These are phyloP conservation scores for Auricularia sp. DNA, from an alignment of 768 basidiomycete species.

Conservation along the genomic window DNA sequence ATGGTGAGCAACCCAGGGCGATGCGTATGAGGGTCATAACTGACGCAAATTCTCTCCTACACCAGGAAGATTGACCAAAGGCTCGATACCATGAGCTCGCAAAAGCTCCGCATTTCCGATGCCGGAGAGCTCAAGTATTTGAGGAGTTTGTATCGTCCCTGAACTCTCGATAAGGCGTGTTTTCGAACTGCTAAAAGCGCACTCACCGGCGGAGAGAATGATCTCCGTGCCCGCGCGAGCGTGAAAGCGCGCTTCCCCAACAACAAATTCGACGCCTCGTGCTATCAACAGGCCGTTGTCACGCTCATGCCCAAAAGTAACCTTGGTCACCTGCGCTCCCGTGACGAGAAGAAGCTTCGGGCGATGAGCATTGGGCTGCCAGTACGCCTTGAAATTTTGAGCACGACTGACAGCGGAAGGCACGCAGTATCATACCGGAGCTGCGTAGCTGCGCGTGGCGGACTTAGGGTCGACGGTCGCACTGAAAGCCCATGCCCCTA, in stretches of 20 bases:
- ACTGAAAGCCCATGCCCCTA: neutral
- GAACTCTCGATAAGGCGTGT: neutral
- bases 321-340: conserved; percentile 1
- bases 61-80: conserved; percentile 28
- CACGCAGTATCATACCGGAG: neutral
- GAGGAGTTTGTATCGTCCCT: conserved; percentile 18
- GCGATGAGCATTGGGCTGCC: neutral
- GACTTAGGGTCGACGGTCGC: neutral
- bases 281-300: neutral
- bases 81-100: conserved; percentile 17
- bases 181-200: neutral
- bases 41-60: conserved; percentile 33
- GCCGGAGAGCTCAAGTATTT: conserved; percentile 26
- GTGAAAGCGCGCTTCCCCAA: neutral
- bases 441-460: neutral
- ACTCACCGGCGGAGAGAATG: conserved; percentile 1
- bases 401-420: neutral
- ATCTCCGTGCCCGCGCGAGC: conserved; percentile 5
- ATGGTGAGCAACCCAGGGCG: neutral
- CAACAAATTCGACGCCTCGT: conserved; percentile 2
- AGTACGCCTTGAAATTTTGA: neutral
- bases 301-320: neutral
- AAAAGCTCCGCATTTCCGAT: conserved; percentile 27
- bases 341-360: conserved; percentile 5
- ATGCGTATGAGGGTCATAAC: conserved; percentile 6